These are phyloP conservation scores for Cercospora sp. DNA, from an alignment of 2,329 filamentous ascomycete species.

Conservation along the genomic window DNA sequence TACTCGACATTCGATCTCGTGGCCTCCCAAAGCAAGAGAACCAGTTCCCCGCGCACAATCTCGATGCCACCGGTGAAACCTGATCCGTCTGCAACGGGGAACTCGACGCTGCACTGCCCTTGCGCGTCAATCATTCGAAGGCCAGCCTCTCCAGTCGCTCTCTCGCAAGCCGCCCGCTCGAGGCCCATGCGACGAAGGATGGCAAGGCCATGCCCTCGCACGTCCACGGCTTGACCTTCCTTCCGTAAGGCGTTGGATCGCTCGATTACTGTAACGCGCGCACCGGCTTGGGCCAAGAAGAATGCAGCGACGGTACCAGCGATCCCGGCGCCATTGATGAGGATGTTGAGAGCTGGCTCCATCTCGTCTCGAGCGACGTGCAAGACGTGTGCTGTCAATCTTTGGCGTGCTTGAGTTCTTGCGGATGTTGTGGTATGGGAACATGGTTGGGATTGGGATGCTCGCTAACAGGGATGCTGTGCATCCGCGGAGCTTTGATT, in stretches of 20 bases:
- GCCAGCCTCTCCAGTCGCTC: conserved; percentile 30
- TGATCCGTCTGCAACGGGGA: conserved; percentile 28
- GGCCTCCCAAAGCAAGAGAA: conserved; percentile 44
- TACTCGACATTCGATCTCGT: conserved; percentile 30
- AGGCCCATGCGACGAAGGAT: conserved; percentile 34
- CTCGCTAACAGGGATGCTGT: background rate
- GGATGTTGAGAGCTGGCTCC: background rate
- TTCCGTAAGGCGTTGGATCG: conserved; percentile 23
- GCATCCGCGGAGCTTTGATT: background rate
- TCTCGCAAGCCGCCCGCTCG: conserved; percentile 23
- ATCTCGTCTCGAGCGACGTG: background rate
- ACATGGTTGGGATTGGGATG: background rate
- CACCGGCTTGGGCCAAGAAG: conserved; percentile 39
- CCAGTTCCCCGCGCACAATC: conserved; percentile 57
- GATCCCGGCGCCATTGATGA: conserved; percentile 10
- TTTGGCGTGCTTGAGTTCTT: background rate
- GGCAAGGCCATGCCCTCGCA: conserved; percentile 32
- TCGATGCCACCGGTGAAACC: conserved; percentile 53
- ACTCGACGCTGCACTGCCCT: conserved; percentile 26
- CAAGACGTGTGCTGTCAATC: background rate
- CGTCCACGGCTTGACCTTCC: conserved; percentile 35
- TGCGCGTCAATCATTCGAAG: conserved; percentile 29
- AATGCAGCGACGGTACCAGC: conserved; percentile 36
- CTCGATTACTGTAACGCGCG: conserved; percentile 41
- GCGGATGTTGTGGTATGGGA: background rate